Evolutionary conservation across 139 green algal species (phyloP).

Genomic region (Choricystis sp.): DNA sequence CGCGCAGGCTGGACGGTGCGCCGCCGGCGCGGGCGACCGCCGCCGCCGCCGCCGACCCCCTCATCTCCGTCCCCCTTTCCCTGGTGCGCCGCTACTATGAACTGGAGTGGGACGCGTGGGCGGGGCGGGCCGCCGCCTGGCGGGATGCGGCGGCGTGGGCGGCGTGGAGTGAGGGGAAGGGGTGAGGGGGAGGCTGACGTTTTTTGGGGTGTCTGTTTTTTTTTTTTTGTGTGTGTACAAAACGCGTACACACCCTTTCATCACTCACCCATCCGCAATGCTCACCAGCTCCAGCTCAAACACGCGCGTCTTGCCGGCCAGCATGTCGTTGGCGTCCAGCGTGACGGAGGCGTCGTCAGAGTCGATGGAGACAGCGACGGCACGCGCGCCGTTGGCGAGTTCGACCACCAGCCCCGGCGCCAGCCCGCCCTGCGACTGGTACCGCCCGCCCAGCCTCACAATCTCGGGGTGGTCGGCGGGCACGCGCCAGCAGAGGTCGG

Average conservation of each 20-base stretch:
- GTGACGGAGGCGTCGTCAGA: constrained; percentile 13
- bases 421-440: constrained; percentile 50
- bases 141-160: background rate
- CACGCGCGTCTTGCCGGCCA: constrained; percentile 34
- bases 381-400: constrained; percentile 39
- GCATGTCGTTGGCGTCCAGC: constrained; percentile 57
- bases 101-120: constrained; percentile 14
- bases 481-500: constrained; percentile 53
- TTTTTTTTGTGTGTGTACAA: background rate
- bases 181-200: too few relatives aligned
- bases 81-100: constrained; percentile 13
- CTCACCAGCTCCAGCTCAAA: constrained; percentile 39
- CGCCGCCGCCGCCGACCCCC: background rate
- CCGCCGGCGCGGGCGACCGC: too few relatives aligned
- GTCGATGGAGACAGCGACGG: constrained; percentile 24
- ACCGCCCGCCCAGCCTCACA: constrained; percentile 38
- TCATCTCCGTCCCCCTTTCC: constrained; percentile 1
- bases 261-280: constrained; percentile 8
- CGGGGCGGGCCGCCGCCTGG: background rate
- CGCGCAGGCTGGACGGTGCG: too few relatives aligned
- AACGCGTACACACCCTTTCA: background rate
- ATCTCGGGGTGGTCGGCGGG: constrained; percentile 50
- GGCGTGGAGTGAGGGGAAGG: too few relatives aligned
- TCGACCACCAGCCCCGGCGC: constrained; percentile 40
- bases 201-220: background rate